Evolutionary conservation across 2,329 filamentous ascomycete genomes (phyloP).

Genomic region (Epichloe uncinata): DNA sequence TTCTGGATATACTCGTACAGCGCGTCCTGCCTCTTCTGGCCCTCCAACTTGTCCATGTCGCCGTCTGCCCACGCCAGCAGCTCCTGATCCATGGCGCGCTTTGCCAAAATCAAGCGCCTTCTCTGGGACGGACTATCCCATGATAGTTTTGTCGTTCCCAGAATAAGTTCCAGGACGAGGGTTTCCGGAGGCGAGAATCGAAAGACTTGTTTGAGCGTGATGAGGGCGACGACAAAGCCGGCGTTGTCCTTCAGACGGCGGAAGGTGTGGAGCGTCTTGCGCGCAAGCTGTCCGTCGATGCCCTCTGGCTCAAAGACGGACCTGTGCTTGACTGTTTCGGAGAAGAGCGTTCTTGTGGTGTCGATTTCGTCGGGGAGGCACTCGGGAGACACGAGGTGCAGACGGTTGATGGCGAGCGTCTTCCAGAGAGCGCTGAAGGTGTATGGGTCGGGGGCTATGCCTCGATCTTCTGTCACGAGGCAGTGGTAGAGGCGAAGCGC

Average conservation of each 20-base stretch:
- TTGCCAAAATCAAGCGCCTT: conserved; percentile 27
- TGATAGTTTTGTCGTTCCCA: conserved; percentile 30
- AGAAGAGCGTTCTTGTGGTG: conserved; percentile 30
- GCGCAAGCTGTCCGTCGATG: conserved; percentile 33
- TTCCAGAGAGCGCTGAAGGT: conserved; percentile 59
- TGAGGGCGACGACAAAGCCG: conserved; percentile 33
- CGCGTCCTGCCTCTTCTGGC: conserved; percentile 22
- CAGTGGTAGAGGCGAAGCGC: conserved; percentile 42
- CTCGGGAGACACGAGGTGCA: conserved; percentile 21
- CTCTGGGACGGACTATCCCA: conserved; percentile 28
- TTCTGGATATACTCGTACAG: conserved; percentile 30
- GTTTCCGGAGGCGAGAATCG: conserved; percentile 30
- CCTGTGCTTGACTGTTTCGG: conserved; percentile 34
- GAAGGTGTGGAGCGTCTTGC: conserved; percentile 37
- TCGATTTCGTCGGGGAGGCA: conserved; percentile 17
- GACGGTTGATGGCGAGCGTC: conserved; percentile 37
- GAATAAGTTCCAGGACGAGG: conserved; percentile 32
- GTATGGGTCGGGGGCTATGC: conserved; percentile 48
- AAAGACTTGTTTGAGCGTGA: conserved; percentile 29
- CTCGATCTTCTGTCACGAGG: conserved; percentile 32
- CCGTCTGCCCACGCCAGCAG: conserved; percentile 17
- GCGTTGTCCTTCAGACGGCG: conserved; percentile 30
- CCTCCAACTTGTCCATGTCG: conserved; percentile 23
- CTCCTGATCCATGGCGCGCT: conserved; percentile 28
- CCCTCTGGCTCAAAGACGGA: conserved; percentile 29